These are phyloP conservation scores for Podaxis carcinomalis DNA, from an alignment of 768 basidiomycete genomes.

Conservation along the genomic window DNA sequence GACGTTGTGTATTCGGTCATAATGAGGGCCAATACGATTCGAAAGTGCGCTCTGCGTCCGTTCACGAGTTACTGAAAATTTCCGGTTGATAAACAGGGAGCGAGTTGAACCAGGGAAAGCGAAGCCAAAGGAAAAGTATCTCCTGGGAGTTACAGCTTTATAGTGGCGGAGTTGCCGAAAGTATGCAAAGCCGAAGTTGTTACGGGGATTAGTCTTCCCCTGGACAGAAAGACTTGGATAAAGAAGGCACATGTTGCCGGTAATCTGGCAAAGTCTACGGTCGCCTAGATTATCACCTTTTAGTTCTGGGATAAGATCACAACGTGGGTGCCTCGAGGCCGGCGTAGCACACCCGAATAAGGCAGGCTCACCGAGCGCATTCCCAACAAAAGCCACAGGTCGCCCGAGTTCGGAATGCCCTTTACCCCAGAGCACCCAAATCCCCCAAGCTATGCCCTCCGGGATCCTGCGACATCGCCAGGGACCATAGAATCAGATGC, in stretches of 20 bases:
- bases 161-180: conserved; percentile 24
- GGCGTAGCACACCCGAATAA: conserved; percentile 4
- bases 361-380: conserved; percentile 4
- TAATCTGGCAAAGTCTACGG: conserved; percentile 25
- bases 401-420: conserved; percentile 11
- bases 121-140: conserved; percentile 17
- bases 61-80: neutral
- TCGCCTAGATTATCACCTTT: conserved; percentile 29
- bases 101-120: conserved; percentile 17
- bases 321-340: conserved; percentile 47
- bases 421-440: conserved; percentile 6
- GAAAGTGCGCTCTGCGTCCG: neutral
- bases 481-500: neutral
- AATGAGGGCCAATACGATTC: conserved; percentile 5
- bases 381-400: conserved; percentile 6
- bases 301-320: conserved; percentile 36
- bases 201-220: conserved; percentile 27
- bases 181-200: conserved; percentile 24
- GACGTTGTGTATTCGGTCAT: conserved; percentile 68
- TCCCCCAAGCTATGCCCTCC: neutral
- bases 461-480: neutral
- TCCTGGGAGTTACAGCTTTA: conserved; percentile 29
- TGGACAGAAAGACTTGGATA: conserved; percentile 19
- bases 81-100: conserved; percentile 13
- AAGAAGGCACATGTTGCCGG: conserved; percentile 28